Evolutionary conservation across 192 early-diverging fungal species (phyloP), one percentile per base, ranked within the genome.

Genomic region (Coemansia asiatica): DNA sequence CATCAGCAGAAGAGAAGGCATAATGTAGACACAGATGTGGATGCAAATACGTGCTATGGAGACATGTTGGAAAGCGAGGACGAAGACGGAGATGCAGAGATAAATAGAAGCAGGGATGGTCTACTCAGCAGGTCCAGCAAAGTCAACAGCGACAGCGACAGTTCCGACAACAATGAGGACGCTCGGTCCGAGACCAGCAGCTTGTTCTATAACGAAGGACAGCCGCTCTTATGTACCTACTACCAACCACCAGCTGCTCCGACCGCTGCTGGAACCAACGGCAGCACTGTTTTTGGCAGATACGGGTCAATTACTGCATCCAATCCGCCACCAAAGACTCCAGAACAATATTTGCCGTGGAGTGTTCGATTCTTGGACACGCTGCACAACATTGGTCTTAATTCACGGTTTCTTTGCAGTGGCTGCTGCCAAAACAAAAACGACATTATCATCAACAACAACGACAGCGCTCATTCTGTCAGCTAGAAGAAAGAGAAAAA

Each of bases 291-390:
- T 19, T 29, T 33, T 40, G 47, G 47, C 22, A 47, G 33, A 19
- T 62, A 66, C 53, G 61, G 74, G n/a, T 63, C 67, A 8, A 33
- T 55, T 23, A 18, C 29, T 23, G 35, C 58, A 35, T 9, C 63
- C 8, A 33, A 36, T 1, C 38, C 28, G 51, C 66, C 58, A 10
- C 64, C 44, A 48, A 81, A 81, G 44, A 57, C 66, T 1, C 49
- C 72, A 1, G 73, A 75, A 27, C 66, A 74, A 59, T 81, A 64
- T 36, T 73, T 75, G 26, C 72, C 78, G 12, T 81, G 78, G 78
- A 35, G 58, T 48, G 56, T 21, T 5, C 66, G 69, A 2, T 19
- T 71, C 13, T 48, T 60, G 36, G 35, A 63, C 50, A 40, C 56
- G 10, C 38, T 74, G 28, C 53, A 25, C 18, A 29, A n/a, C 25